These are phyloP conservation scores for Beauveria brongniartii DNA, from an alignment of 2,329 filamentous ascomycete genomes.

Conservation along the genomic window DNA sequence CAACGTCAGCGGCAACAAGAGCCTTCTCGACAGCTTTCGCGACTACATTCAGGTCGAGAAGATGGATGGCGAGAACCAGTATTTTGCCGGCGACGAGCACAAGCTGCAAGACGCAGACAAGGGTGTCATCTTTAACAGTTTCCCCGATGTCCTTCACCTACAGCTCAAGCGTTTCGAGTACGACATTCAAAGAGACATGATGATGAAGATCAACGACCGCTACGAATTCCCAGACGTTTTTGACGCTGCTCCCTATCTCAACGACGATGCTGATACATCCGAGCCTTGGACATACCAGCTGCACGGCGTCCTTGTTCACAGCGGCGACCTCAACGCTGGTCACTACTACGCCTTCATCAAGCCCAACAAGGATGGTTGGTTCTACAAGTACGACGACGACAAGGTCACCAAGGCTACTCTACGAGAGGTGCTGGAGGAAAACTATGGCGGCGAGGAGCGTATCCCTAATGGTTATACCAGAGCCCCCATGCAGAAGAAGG, in stretches of 20 bases:
- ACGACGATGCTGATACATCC: slow-evolving; percentile 75
- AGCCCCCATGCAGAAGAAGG: slow-evolving; percentile 44
- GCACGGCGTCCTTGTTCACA: slow-evolving; percentile 92
- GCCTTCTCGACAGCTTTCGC: slow-evolving; percentile 85
- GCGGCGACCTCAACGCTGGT: slow-evolving; percentile 90
- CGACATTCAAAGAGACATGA: slow-evolving; percentile 88
- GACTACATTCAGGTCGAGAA: slow-evolving; percentile 97
- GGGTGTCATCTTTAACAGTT: slow-evolving; percentile 92
- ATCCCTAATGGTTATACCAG: slow-evolving; percentile 39
- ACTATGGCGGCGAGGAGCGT: slow-evolving; percentile 83
- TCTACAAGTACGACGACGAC: slow-evolving; percentile 97
- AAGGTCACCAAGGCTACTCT: slow-evolving; percentile 90
- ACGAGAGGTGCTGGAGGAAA: slow-evolving; percentile 89
- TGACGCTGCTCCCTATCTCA: slow-evolving; percentile 79
- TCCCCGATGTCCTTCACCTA: slow-evolving; percentile 87
- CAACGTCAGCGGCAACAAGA: slow-evolving; percentile 91
- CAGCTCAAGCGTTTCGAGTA: slow-evolving; percentile 98
- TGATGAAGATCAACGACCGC: slow-evolving; percentile 97
- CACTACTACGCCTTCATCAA: slow-evolving; percentile 98
- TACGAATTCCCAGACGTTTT: slow-evolving; percentile 83
- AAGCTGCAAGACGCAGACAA: slow-evolving; percentile 96
- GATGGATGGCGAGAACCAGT: slow-evolving; percentile 97
- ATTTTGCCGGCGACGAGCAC: slow-evolving; percentile 81
- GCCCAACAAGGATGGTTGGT: slow-evolving; percentile 84
- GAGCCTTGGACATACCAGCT: slow-evolving; percentile 89